phyloP scores from a whole-genome alignment of 257 asterid species.

The Solanum tarijense region DNA sequence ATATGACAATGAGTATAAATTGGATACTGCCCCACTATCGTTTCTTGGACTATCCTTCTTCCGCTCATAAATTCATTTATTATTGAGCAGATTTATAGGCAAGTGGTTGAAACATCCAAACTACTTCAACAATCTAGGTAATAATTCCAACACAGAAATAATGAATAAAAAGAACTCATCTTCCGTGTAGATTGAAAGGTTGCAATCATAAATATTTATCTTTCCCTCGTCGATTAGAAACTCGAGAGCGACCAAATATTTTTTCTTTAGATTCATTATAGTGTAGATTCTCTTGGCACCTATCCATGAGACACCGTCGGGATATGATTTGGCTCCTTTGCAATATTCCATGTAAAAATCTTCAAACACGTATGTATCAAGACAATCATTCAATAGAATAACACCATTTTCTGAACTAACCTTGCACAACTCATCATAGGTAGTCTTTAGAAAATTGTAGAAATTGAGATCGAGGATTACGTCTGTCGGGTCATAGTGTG shows the following conservation, averaged over 20 bases:
- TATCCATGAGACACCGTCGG: neutral
- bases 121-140: neutral
- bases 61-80: too few species aligned
- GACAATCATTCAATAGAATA: neutral
- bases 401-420: rapidly evolving
- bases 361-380: neutral
- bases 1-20: neutral
- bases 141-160: neutral
- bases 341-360: neutral
- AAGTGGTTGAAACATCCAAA: neutral
- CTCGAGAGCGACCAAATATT: neutral
- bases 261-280: too few species aligned
- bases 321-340: neutral
- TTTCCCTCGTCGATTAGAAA: neutral
- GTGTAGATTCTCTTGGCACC: neutral
- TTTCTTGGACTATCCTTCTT: neutral
- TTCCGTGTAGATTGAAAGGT: neutral
- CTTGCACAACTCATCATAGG: neutral
- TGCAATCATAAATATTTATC: neutral
- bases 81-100: neutral
- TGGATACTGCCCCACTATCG: neutral
- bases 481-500: neutral
- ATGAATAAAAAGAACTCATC: neutral
- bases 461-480: neutral
- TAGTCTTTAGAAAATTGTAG: neutral